Base-by-base conservation (phyloP, 2,329 filamentous ascomycete genomes). In the Chaetomium sp. region DNA sequence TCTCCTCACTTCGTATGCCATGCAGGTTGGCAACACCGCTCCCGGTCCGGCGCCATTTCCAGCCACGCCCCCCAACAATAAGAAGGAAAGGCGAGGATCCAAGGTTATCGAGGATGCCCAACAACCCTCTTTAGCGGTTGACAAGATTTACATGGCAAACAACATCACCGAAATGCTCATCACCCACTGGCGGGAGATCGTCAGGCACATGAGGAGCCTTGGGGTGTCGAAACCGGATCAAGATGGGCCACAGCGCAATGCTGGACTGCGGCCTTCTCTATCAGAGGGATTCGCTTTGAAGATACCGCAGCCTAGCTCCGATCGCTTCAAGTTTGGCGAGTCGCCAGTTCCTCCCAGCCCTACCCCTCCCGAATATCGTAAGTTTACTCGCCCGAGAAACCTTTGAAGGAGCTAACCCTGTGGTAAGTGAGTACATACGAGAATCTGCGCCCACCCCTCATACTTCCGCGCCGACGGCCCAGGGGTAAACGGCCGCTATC, bases 81-180 rank as follows among this genome's bases (percentile, higher is more conserved):
- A 75, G 67, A 79, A 76, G 60, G 79, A 81, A 58, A 78, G 72
- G 59, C 76, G 74, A 49, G 79, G 74, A 68, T 75, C 65, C 50
- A 74, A 69, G 64, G 53, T 60, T 1, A 49, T 63, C 8, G 68
- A 71, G 1, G 71, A 72, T 16, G 66, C 64, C 25, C 63, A 68
- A 4, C 58, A 65, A 1, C 67, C 71, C 0, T 65, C 75, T 2
- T 71, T 77, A 4, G 73, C 75, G 0, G 74, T 88, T 21, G 82
- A 87, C 75, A 88, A 85, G 68, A 78, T 87, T 25, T 78, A 81
- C 53, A 75, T 87, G 61, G 86, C 85, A 12, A 88, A 86, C 65
- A 76, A 77, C 35, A 82, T 90, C 33, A 78, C 85, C 0, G 85
- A 89, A 72, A 89, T 90, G 86, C 76, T 90, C 5, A 85, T 90